Evolutionary conservation across 495 filamentous ascomycete species (phyloP).

Genomic region (Podospora tetraspora): DNA sequence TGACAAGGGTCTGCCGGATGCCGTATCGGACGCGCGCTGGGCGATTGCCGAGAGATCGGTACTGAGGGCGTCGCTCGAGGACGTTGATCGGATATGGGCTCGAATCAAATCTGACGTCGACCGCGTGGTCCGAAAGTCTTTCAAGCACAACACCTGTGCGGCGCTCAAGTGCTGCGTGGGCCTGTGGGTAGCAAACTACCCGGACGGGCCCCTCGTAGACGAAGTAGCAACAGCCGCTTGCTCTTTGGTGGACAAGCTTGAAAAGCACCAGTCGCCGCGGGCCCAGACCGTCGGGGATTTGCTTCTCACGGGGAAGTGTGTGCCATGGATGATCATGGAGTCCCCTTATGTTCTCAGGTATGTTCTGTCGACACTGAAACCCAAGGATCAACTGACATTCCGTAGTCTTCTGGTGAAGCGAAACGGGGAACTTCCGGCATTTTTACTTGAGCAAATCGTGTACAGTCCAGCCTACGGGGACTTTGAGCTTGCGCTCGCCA

Average conservation of each 20-base stretch:
- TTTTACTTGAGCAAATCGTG: background rate
- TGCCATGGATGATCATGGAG: constrained; percentile 24
- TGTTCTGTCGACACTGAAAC: background rate
- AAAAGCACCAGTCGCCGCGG: constrained; percentile 6
- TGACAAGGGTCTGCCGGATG: constrained; percentile 17
- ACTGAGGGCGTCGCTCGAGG: constrained; percentile 30
- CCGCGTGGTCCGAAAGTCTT: constrained; percentile 29
- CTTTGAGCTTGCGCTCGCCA: constrained; percentile 1
- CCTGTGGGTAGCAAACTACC: constrained; percentile 35
- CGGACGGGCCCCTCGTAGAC: constrained; percentile 30
- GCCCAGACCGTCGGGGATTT: constrained; percentile 16
- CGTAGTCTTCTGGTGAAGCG: constrained; percentile 16
- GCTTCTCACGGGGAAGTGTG: constrained; percentile 17
- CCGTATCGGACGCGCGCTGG: constrained; percentile 34
- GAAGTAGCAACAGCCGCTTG: constrained; percentile 29
- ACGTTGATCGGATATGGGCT: constrained; percentile 32
- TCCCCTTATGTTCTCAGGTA: constrained; percentile 19
- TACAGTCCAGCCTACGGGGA: background rate
- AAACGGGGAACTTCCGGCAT: constrained; percentile 11
- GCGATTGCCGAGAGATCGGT: constrained; percentile 33
- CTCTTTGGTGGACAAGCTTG: constrained; percentile 34
- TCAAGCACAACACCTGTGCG: constrained; percentile 31
- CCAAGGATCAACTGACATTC: constrained; percentile 4
- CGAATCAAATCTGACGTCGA: constrained; percentile 32
- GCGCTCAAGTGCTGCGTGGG: constrained; percentile 39